Conservation (phyloP, 306 rosid genomes). For the Castanea mollissima region DNA sequence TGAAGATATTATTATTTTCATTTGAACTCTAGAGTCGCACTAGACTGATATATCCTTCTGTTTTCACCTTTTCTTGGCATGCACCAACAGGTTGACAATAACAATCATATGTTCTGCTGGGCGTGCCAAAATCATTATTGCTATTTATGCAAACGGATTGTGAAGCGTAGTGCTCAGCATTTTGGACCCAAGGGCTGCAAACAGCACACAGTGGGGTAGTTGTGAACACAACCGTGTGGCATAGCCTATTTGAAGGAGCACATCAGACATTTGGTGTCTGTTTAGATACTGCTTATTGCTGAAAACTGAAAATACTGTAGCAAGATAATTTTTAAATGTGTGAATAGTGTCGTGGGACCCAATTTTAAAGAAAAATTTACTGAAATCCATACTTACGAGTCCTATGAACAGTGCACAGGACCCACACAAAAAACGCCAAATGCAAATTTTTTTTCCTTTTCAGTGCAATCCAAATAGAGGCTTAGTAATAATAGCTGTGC, state of each 20-base stretch:
- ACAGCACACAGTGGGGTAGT: slow-evolving; percentile 66
- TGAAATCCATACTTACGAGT: no score
- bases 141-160: slow-evolving; percentile 64
- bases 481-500: not conserved
- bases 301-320: no score
- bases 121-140: slow-evolving; percentile 83
- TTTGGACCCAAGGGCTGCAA: slow-evolving; percentile 85
- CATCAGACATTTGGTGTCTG: not conserved
- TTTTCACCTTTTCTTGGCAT: slow-evolving; percentile 15
- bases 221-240: not conserved
- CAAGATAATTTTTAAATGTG: no score
- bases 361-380: no score
- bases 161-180: slow-evolving; percentile 72
- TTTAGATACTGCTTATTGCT: no score
- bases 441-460: no score
- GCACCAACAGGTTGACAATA: slow-evolving; percentile 67
- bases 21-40: not conserved
- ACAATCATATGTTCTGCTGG: slow-evolving; percentile 87
- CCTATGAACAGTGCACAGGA: no score
- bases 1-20: not conserved
- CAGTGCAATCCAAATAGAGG: no score
- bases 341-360: no score
- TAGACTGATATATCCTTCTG: slow-evolving; percentile 15
- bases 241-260: not conserved
- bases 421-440: no score